These are phyloP conservation scores for Colletotrichum sp. DNA, from an alignment of 2,329 filamentous ascomycete genomes.

Conservation along the genomic window DNA sequence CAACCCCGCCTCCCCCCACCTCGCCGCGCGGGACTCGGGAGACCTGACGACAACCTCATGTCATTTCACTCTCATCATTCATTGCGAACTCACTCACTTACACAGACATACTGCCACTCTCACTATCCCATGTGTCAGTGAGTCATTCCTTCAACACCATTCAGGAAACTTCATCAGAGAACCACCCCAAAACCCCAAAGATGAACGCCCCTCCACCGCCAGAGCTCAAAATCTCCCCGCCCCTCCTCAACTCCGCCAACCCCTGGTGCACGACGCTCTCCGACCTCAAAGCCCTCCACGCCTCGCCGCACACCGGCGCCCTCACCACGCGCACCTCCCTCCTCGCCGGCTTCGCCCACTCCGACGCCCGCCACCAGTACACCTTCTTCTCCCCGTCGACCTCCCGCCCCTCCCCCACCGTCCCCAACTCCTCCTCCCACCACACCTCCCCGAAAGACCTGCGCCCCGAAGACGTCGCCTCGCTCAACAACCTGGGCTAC, in stretches of 20 bases:
- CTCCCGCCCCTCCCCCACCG: conserved; percentile 20
- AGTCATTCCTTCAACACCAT: not conserved
- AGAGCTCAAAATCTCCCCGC: conserved; percentile 60
- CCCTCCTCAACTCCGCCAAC: conserved; percentile 76
- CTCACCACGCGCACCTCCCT: conserved; percentile 77
- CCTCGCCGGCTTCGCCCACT: conserved; percentile 67
- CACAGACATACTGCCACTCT: not conserved
- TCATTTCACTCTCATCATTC: not conserved
- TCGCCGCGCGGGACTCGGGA: not conserved
- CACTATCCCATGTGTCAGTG: not conserved
- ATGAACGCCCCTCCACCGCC: conserved; percentile 19
- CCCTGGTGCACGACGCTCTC: conserved; percentile 75
- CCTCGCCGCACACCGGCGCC: conserved; percentile 69
- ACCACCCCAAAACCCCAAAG: not conserved
- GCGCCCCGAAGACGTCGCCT: conserved; percentile 39
- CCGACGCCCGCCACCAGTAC: conserved; percentile 66
- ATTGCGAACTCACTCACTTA: not conserved
- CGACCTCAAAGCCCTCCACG: conserved; percentile 67
- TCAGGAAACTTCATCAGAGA: not conserved
- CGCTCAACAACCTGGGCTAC: conserved; percentile 77
- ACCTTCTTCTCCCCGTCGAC: conserved; percentile 63
- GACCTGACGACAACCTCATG: not conserved
- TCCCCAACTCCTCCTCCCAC: conserved; percentile 25
- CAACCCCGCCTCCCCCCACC: not conserved
- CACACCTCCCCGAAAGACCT: conserved; percentile 17